Evolutionary conservation across 805 yeast genomes (phyloP).

Genomic region (Starmerella stellata): DNA sequence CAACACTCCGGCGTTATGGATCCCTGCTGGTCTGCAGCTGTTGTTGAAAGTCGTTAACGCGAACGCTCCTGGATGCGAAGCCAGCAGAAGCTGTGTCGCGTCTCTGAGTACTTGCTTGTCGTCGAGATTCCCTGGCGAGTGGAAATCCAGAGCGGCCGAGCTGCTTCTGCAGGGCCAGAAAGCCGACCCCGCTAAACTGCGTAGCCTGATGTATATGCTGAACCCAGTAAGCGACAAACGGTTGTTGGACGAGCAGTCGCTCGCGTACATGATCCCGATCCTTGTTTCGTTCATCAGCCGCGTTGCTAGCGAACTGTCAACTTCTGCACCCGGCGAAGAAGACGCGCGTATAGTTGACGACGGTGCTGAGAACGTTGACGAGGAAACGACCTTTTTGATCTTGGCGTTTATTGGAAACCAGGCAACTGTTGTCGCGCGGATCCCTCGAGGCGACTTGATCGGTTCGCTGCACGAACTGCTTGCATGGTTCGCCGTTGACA

Average conservation of each 20-base stretch:
- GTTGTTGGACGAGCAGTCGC: slow-evolving; percentile 47
- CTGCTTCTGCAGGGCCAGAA: slow-evolving; percentile 34
- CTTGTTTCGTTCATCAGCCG: slow-evolving; percentile 38
- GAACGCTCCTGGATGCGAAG: slow-evolving; percentile 25
- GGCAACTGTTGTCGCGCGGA: slow-evolving; percentile 35
- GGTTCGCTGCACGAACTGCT: slow-evolving; percentile 46
- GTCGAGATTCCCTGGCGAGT: slow-evolving; percentile 30
- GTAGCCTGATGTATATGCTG: slow-evolving; percentile 56
- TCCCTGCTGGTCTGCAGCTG: slow-evolving; percentile 39
- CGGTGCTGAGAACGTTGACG: slow-evolving; percentile 29
- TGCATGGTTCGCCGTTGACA: slow-evolving; percentile 48
- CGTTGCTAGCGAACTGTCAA: slow-evolving; percentile 3
- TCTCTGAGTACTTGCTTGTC: slow-evolving; percentile 36
- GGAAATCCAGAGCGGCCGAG: slow-evolving; percentile 44
- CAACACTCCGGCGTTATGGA: slow-evolving; percentile 56
- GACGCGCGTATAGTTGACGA: slow-evolving; percentile 25
- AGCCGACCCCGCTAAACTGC: slow-evolving; percentile 32
- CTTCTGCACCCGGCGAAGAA: background rate
- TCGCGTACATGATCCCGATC: slow-evolving; percentile 62
- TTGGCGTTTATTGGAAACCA: slow-evolving; percentile 43
- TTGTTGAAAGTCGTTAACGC: slow-evolving; percentile 31
- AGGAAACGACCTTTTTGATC: slow-evolving; percentile 73
- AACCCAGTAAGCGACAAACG: slow-evolving; percentile 58
- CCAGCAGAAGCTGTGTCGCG: slow-evolving; percentile 32
- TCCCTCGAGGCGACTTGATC: slow-evolving; percentile 50